A percentile compares a stretch with the other conserved stretches of the same genome.
Conservation (phyloP, 371 early-diverging fungal genomes). For the Mortierella sp. region DNA sequence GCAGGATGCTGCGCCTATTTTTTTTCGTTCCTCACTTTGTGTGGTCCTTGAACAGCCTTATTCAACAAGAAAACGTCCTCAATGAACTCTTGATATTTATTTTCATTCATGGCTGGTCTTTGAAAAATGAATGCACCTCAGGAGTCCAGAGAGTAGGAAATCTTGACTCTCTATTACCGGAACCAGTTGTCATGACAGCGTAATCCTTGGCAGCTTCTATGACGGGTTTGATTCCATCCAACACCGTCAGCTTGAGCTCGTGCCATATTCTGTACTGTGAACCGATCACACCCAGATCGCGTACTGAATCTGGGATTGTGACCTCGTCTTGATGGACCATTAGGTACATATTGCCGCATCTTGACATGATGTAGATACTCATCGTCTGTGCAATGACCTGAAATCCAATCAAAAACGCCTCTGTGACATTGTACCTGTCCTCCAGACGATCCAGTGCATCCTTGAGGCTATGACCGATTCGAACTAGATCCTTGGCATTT, state of each 20-base stretch:
- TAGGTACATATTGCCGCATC: slow-evolving; percentile 3
- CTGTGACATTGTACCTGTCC: slow-evolving; percentile 10
- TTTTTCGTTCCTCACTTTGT: too few relatives aligned
- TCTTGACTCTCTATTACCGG: too few relatives aligned
- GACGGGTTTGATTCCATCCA: neutral
- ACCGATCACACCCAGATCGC: neutral
- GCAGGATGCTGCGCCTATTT: too few relatives aligned
- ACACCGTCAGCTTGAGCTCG: neutral
- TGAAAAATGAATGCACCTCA: too few relatives aligned
- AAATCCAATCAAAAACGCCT: slow-evolving; percentile 2
- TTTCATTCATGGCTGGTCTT: too few relatives aligned
- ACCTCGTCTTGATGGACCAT: neutral
- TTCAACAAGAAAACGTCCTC: too few relatives aligned
- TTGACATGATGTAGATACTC: slow-evolving; percentile 1
- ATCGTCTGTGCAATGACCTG: slow-evolving; percentile 9
- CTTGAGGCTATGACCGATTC: slow-evolving; percentile 9
- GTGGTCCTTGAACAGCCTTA: too few relatives aligned
- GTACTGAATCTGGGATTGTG: neutral
- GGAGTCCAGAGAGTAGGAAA: too few relatives aligned
- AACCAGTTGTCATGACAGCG: too few relatives aligned
- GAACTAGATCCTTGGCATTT: slow-evolving; percentile 33
- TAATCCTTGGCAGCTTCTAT: too few relatives aligned
- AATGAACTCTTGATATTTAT: too few relatives aligned
- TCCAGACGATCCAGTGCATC: slow-evolving; percentile 19
- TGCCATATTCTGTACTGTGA: neutral